Evolutionary conservation across 1,139 yeast genomes (phyloP), one percentile per base, ranked within the genome.

Genomic region (Geotrichum reessii): DNA sequence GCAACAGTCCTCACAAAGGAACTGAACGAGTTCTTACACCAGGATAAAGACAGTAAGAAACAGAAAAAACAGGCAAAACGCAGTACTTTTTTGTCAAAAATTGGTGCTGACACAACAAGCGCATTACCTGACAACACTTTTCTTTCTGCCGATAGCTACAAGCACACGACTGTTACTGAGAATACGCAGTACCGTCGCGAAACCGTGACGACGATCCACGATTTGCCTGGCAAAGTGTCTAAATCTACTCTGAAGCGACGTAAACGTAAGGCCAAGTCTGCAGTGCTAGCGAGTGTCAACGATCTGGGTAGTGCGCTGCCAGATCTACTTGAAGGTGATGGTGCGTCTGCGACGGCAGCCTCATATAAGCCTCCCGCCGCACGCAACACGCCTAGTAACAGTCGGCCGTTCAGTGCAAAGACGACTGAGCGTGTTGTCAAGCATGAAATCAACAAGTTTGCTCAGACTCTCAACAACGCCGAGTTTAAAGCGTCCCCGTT

Each of bases 241-340:
- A 73, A 73, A 52, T 68, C 73, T 8, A 55, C 68, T 3, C 52
- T 59, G 27, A 53, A 65, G 21, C 62, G 71, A 19, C 63, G 59
- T 50, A 66, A 63, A 42, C 61, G 67, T 14, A 71, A 71, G 51
- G 66, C 64, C 28, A 63, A 64, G 47, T 53, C 66, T 1, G 69
- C 70, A 21, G 65, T 73, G 14, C 67, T 65, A 0, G 70, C 71
- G 21, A 64, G 63, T 21, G 65, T 73, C 61, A 67, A 66, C 24
- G 67, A 64, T 42, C 62, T 74, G 21, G 64, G 73, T 37, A 64
- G 66, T 2, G 66, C 71, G 1, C 62, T 74, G 33, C 74, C 74
- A 0, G 63, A 53, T 3, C 59, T 63, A 14, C 58, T 63, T n/a
- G 59, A 56, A 24, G 47, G 52, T 17, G 56, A 58, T 44, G 63